A percentile compares a stretch with the other conserved stretches of the same genome.
Conservation (phyloP, 148 eudicot species). For the Rheum nobile region DNA sequence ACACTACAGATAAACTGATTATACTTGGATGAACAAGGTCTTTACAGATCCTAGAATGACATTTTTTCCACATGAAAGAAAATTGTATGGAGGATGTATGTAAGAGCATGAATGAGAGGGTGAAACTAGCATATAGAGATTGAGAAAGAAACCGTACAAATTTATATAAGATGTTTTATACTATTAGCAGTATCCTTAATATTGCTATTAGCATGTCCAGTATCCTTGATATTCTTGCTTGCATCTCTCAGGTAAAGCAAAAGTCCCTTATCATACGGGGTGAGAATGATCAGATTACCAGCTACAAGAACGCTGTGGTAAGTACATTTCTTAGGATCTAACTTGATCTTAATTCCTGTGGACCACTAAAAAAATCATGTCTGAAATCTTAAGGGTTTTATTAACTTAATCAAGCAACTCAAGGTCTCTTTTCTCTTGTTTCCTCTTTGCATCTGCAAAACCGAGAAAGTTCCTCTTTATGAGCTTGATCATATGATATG, state of each 20-base stretch:
- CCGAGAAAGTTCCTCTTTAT: neutral
- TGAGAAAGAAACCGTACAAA: neutral
- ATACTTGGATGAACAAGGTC: neutral
- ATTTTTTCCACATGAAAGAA: neutral
- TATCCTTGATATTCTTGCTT: neutral
- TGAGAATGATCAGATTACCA: constrained; percentile 74
- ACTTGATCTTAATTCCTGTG: neutral
- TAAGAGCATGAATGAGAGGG: neutral
- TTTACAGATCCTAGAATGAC: neutral
- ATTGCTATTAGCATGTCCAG: too few species aligned
- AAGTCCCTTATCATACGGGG: constrained; percentile 78
- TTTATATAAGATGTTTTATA: neutral
- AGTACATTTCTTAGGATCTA: constrained; percentile 15
- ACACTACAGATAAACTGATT: neutral
- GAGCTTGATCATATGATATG: neutral
- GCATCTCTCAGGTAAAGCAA: constrained; percentile 49
- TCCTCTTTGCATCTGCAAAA: neutral
- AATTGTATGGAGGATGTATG: neutral
- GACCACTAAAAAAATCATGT: neutral
- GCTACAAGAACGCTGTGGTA: constrained; percentile 71
- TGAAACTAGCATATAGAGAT: neutral
- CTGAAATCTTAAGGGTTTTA: neutral
- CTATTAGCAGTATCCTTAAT: neutral
- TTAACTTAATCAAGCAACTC: neutral
- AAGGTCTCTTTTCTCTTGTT: neutral